Evolutionary conservation across 2,329 filamentous ascomycete genomes (phyloP).

Genomic region (Alternaria dauci): DNA sequence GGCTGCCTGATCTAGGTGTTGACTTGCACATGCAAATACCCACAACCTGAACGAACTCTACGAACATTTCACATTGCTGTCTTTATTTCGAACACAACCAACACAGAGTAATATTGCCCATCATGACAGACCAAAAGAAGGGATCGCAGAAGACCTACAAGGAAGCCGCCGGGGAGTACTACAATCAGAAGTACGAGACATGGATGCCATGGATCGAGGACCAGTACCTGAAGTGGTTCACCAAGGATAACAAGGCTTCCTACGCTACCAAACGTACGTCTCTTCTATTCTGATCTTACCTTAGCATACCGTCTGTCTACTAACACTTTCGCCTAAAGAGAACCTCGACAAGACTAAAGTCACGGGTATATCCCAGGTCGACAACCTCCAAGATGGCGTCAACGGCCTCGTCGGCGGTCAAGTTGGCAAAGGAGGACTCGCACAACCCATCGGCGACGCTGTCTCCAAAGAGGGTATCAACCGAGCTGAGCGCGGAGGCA

Average conservation of each 20-base stretch:
- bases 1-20: constrained; percentile 1
- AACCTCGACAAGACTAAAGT: constrained; percentile 74
- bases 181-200: constrained; percentile 75
- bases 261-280: constrained; percentile 72
- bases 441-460: constrained; percentile 70
- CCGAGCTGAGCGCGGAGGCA: constrained; percentile 69
- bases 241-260: constrained; percentile 78
- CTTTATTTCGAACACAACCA: neutral
- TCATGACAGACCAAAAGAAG: constrained; percentile 12
- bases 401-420: constrained; percentile 69
- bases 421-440: constrained; percentile 72
- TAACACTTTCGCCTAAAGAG: constrained; percentile 55
- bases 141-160: constrained; percentile 39
- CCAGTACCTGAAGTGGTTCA: constrained; percentile 75
- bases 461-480: constrained; percentile 72
- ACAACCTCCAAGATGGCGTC: constrained; percentile 73
- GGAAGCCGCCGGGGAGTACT: constrained; percentile 58
- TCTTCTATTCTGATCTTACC: neutral
- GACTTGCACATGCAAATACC: neutral
- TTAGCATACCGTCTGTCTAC: neutral
- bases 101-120: neutral
- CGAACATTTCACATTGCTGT: neutral
- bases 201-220: constrained; percentile 84
- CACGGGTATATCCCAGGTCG: constrained; percentile 71
- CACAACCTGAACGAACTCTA: neutral